Evolutionary conservation across 2,329 filamentous ascomycete genomes (phyloP).

Genomic region (Neofusicoccum parvum): DNA sequence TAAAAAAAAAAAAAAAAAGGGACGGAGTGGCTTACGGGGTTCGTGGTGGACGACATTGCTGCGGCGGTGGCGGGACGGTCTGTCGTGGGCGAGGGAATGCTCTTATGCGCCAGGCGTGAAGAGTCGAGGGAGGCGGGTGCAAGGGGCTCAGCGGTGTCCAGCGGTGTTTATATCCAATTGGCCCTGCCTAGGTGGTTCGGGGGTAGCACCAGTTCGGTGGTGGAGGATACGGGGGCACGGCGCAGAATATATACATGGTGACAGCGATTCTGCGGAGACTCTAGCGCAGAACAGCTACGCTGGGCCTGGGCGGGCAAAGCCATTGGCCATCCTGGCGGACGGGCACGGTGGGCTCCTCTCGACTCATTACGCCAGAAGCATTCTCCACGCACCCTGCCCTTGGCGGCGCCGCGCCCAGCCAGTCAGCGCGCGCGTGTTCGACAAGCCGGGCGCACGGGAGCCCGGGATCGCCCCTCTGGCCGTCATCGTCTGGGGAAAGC

Average conservation of each 20-base stretch:
- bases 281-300: slow-evolving; percentile 3
- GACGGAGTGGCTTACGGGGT: slow-evolving; percentile 31
- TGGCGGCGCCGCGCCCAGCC: background rate
- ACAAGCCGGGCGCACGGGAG: slow-evolving; percentile 17
- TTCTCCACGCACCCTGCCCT: slow-evolving; percentile 11
- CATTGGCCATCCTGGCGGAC: background rate
- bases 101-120: background rate
- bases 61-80: background rate
- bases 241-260: slow-evolving; percentile 16
- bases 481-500: slow-evolving; percentile 21
- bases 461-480: slow-evolving; percentile 18
- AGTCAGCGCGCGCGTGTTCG: background rate
- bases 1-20: too few relatives aligned
- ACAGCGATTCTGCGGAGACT: slow-evolving; percentile 14
- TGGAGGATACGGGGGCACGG: slow-evolving; percentile 11
- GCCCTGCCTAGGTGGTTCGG: background rate
- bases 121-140: slow-evolving; percentile 5
- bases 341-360: slow-evolving; percentile 7
- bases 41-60: slow-evolving; percentile 35
- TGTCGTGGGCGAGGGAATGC: background rate
- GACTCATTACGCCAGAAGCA: slow-evolving; percentile 10
- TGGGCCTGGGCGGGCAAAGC: slow-evolving; percentile 7
- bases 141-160: slow-evolving; percentile 4
- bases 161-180: slow-evolving; percentile 19
- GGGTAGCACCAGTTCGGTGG: slow-evolving; percentile 16